These are phyloP conservation scores for Coemansia sp. DNA, from an alignment of 192 early-diverging fungal species.

Conservation along the genomic window DNA sequence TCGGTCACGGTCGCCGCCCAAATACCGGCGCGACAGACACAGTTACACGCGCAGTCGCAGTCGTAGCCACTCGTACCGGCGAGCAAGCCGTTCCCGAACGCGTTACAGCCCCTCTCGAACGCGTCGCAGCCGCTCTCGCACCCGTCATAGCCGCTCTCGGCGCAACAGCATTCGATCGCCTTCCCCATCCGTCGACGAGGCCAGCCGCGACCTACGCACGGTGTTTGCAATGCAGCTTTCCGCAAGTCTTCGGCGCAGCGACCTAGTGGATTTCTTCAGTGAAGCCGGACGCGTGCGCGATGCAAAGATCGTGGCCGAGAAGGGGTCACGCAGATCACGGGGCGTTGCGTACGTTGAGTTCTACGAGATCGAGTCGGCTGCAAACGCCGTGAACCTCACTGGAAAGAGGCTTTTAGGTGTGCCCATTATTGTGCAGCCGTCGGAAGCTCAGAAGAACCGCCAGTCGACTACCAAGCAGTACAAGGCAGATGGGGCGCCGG, in stretches of 20 bases:
- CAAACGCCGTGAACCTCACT: conserved; percentile 77
- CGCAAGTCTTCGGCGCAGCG: conserved; percentile 67
- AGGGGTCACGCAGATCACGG: conserved; percentile 77
- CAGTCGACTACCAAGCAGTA: conserved; percentile 54
- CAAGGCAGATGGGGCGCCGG: conserved; percentile 19
- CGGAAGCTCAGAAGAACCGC: conserved; percentile 93
- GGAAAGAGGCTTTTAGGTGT: conserved; percentile 87
- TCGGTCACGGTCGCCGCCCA: not conserved
- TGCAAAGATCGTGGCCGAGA: conserved; percentile 83
- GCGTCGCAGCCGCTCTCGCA: conserved; percentile 7
- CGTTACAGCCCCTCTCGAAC: too few relatives aligned
- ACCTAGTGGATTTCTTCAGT: conserved; percentile 86
- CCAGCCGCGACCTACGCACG: conserved; percentile 85
- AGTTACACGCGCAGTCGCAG: conserved; percentile 9
- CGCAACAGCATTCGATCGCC: conserved; percentile 49
- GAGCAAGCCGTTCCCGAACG: too few relatives aligned
- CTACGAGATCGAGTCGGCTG: conserved; percentile 80
- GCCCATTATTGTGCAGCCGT: conserved; percentile 89
- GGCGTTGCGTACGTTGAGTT: conserved; percentile 98
- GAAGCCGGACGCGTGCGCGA: conserved; percentile 81
- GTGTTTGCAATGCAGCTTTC: conserved; percentile 96
- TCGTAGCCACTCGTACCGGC: too few relatives aligned
- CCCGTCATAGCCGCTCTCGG: conserved; percentile 9
- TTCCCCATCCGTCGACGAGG: conserved; percentile 66
- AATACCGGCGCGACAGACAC: not conserved